Conservation (phyloP, 2,329 filamentous ascomycete genomes). For the Proliferodiscus dingleyae region DNA sequence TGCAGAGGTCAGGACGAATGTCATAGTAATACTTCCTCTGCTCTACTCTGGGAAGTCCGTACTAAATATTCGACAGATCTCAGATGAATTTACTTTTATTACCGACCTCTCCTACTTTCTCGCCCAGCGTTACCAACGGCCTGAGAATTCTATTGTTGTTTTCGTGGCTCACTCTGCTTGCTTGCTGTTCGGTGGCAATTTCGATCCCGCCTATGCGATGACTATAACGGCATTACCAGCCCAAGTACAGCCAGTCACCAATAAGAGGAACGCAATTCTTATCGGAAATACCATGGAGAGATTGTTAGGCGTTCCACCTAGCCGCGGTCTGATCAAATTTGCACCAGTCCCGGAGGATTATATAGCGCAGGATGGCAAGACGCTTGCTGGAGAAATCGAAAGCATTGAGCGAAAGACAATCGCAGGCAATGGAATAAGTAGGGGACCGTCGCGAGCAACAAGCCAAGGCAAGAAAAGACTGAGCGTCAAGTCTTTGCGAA, state of each 20-base stretch:
- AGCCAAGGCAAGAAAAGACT: conserved; percentile 31
- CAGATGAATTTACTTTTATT: conserved; percentile 70
- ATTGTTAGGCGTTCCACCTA: conserved; percentile 58
- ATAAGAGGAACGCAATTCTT: conserved; percentile 74
- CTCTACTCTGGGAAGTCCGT: conserved; percentile 17
- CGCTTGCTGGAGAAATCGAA: conserved; percentile 63
- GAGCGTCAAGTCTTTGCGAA: conserved; percentile 35
- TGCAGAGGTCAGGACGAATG: conserved; percentile 60
- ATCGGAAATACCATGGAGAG: conserved; percentile 73
- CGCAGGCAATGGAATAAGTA: no score
- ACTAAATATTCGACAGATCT: conserved; percentile 47
- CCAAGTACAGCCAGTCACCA: conserved; percentile 67
- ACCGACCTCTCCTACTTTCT: conserved; percentile 69
- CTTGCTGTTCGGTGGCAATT: conserved; percentile 68
- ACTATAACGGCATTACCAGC: conserved; percentile 66
- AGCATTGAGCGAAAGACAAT: conserved; percentile 33
- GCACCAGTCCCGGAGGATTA: conserved; percentile 65
- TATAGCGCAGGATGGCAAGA: conserved; percentile 65
- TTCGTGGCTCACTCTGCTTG: conserved; percentile 71
- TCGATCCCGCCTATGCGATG: conserved; percentile 75
- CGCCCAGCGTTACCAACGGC: conserved; percentile 69
- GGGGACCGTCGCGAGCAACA: no score
- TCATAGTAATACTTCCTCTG: conserved; percentile 44
- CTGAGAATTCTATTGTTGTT: conserved; percentile 68
- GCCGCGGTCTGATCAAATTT: conserved; percentile 71